These are phyloP conservation scores for Herpetospermum pedunculosum DNA, from an alignment of 306 rosid species.

Conservation along the genomic window DNA sequence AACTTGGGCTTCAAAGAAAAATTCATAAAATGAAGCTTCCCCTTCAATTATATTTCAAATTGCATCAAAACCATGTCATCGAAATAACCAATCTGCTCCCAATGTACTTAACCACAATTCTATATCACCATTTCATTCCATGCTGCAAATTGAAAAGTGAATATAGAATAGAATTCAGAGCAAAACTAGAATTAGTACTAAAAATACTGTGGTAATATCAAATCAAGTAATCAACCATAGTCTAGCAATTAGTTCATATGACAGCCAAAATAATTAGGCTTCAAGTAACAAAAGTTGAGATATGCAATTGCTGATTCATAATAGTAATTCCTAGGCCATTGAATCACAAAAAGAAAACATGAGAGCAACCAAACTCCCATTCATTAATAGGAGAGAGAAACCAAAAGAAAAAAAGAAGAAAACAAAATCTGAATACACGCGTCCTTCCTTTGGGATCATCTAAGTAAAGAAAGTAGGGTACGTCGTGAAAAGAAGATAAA, in stretches of 20 bases:
- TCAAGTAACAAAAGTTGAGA: not conserved
- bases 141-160: not conserved
- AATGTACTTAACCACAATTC: not conserved
- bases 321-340: not conserved
- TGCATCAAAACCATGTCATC: not conserved
- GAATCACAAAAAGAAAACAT: not conserved
- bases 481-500: not conserved
- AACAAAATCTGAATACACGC: not conserved
- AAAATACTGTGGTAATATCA: not conserved
- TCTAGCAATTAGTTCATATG: not conserved
- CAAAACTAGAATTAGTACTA: not conserved
- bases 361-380: not conserved
- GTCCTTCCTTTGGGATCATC: conserved; percentile 6
- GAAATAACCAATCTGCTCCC: not conserved
- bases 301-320: not conserved
- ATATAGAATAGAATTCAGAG: not conserved
- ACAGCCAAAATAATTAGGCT: not conserved
- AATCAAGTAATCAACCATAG: no score
- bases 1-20: not conserved
- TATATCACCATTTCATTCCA: not conserved
- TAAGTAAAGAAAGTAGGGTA: not conserved
- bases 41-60: not conserved
- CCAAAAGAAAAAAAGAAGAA: not conserved
- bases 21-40: not conserved
- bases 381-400: not conserved